Evolutionary conservation across 1,284 basidiomycete genomes (phyloP), one percentile per base, ranked within the genome.

Genomic region (Apiotrichum montevideense): DNA sequence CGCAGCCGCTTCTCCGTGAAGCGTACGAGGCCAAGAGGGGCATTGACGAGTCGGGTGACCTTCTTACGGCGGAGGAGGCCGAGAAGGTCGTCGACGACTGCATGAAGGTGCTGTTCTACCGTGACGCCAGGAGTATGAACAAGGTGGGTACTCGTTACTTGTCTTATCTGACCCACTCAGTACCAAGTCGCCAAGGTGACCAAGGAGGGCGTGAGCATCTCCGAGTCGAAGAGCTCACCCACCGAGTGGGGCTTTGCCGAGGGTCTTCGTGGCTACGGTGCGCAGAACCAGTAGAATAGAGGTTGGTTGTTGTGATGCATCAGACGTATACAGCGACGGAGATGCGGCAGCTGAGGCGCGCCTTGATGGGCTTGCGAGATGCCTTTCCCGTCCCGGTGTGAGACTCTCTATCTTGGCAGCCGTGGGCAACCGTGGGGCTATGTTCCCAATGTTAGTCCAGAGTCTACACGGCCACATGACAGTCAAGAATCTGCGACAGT

Each of bases 21-120:
- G 90, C 88, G 32, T 75, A 65, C 62, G 75, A 77, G 63, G 66
- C 61, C 37, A 76, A 75, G 54, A 71, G 73, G 4, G 73, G 73
- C 5, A 87, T 92, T 13, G 92, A 98, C 74, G 90, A 89, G 3
- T 79, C 80, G 29, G 88, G 93, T 67, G 81, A 87, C 46, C 77
- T 79, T 4, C 77, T 98, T 56, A 87, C 85, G 0, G 87, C 90
- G 67, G 86, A 85, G 35, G 84, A 93, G 62, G 96, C 92, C 11
- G 81, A 83, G 53, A 79, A 82, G 66, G 87, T 97, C 61, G 72
- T 99, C 49, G 84, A 89, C 68, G 85, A 90, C 54, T 87, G 88
- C 73, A 89, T 99, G 87, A 87, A 87, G 68, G 94, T 98, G 10
- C 81, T 99, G 53, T 98, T 88, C 80, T 99, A 99, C 79, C 85